phyloP scores from a whole-genome alignment of 1,284 basidiomycete genomes.

The Irpex sp. region DNA sequence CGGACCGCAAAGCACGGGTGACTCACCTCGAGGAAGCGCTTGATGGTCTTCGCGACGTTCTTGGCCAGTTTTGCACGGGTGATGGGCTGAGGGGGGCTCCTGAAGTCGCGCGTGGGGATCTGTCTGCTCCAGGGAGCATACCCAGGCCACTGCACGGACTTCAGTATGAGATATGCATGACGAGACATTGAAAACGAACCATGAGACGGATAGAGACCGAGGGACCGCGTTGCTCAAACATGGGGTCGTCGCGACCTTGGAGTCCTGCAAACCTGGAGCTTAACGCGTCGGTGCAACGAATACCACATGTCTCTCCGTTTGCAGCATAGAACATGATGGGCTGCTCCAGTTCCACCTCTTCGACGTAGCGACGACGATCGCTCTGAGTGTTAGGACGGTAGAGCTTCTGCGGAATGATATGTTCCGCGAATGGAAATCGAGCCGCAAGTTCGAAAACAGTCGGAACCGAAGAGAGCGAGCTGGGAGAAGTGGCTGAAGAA shows the following conservation, averaged over 20 bases:
- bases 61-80: constrained; percentile 37
- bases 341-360: constrained; percentile 54
- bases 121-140: constrained; percentile 74
- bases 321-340: constrained; percentile 61
- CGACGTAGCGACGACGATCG: constrained; percentile 69
- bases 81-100: constrained; percentile 68
- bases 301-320: constrained; percentile 50
- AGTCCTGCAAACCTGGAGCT: constrained; percentile 40
- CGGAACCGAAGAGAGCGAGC: background rate
- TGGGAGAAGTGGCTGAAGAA: background rate
- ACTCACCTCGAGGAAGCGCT: constrained; percentile 33
- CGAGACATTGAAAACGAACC: constrained; percentile 32
- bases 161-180: background rate
- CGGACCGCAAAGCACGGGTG: constrained; percentile 7
- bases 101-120: constrained; percentile 75
- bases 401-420: constrained; percentile 53
- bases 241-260: constrained; percentile 50
- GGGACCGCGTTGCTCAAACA: constrained; percentile 67
- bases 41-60: constrained; percentile 35
- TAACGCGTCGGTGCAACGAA: constrained; percentile 51
- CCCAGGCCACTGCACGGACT: constrained; percentile 60
- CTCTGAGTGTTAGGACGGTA: constrained; percentile 73
- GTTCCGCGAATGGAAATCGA: constrained; percentile 15
- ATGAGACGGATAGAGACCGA: constrained; percentile 74
- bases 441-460: constrained; percentile 20